Conservation (phyloP, 2,329 filamentous ascomycete genomes). For the Colletotrichum filicis region DNA sequence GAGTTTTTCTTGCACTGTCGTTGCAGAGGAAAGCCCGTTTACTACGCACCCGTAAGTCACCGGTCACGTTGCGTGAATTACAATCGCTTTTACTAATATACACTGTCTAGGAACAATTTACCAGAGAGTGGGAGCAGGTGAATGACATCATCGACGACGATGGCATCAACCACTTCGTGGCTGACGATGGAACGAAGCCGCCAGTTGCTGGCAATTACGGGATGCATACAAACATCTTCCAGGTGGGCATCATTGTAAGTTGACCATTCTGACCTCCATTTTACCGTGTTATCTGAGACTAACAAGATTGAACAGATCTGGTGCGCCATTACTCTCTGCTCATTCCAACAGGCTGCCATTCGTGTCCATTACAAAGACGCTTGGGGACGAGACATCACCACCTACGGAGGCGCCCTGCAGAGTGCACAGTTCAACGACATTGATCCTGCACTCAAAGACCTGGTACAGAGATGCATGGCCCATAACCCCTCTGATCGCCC, state of each 20-base stretch:
- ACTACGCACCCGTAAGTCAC: conserved; percentile 23
- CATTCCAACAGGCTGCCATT: not conserved
- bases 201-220: conserved; percentile 37
- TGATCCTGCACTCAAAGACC: conserved; percentile 39
- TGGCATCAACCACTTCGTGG: conserved; percentile 6
- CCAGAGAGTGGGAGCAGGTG: conserved; percentile 31
- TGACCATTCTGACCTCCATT: too few species aligned
- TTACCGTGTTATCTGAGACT: not conserved
- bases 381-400: not conserved
- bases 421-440: conserved; percentile 19
- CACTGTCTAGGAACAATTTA: conserved; percentile 36
- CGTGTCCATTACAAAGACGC: not conserved
- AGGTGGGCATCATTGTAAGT: conserved; percentile 34
- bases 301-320: conserved; percentile 27
- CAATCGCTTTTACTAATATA: not conserved
- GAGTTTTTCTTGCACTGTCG: conserved; percentile 27
- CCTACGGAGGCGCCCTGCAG: conserved; percentile 29
- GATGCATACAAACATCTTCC: conserved; percentile 36
- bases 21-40: conserved; percentile 11
- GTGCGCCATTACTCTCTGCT: conserved; percentile 29
- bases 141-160: not conserved
- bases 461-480: conserved; percentile 40
- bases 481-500: conserved; percentile 42
- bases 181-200: conserved; percentile 4
- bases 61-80: not conserved